Percentiles rank a stretch among this genome's conserved stretches.
Conservation (phyloP, 768 basidiomycete genomes). For the Boletus fagicola region DNA sequence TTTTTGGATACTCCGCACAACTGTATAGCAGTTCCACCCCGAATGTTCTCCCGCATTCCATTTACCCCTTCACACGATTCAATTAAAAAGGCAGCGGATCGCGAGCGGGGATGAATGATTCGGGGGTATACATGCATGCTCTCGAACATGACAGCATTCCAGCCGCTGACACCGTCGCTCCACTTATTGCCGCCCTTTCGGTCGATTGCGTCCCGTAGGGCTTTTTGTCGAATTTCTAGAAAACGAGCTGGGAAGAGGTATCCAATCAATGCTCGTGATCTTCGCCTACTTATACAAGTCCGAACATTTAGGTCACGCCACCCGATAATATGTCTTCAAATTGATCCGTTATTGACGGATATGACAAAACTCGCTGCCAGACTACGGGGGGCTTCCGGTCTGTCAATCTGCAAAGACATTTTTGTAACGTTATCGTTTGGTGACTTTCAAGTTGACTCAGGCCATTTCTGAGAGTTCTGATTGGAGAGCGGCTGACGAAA, state of each 20-base stretch:
- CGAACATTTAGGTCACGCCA: conserved; percentile 10
- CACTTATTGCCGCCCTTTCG: conserved; percentile 29
- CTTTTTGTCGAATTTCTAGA: not conserved
- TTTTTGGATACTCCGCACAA: not conserved
- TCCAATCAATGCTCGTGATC: conserved; percentile 23
- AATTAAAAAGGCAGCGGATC: conserved; percentile 16
- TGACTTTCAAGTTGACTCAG: not conserved
- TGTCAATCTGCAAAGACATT: not conserved
- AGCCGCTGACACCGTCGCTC: not conserved
- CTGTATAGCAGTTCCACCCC: not conserved
- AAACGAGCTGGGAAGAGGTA: not conserved
- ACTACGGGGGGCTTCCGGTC: not conserved
- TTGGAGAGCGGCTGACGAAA: not conserved
- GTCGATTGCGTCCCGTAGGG: conserved; percentile 3
- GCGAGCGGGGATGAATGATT: conserved; percentile 1
- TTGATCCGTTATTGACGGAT: not conserved
- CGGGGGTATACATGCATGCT: not conserved
- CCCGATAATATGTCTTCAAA: not conserved
- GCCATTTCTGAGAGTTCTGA: not conserved
- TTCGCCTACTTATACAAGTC: conserved; percentile 16
- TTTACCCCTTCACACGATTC: not conserved
- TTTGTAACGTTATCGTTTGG: not conserved
- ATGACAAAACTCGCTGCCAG: not conserved
- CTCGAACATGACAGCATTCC: not conserved
- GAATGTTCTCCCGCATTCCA: conserved; percentile 1